phyloP scores from a whole-genome alignment of 352 stramenopile genomes.

The Globisporangium abappressorium region DNA sequence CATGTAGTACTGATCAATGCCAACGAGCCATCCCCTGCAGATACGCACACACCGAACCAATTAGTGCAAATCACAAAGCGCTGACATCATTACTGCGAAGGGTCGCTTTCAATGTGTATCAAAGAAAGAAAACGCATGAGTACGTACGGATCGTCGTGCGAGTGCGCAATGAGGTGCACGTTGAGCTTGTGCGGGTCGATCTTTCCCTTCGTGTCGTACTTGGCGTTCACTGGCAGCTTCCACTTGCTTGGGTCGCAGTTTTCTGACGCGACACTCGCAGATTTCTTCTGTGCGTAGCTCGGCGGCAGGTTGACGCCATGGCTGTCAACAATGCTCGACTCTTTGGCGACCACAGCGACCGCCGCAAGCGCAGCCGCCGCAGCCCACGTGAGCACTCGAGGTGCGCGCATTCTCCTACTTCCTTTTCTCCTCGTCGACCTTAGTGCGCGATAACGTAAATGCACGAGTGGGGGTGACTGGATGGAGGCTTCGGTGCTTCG shows the following conservation, averaged over 20 bases:
- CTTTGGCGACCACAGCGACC: slow-evolving; percentile 6
- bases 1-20: slow-evolving; percentile 97
- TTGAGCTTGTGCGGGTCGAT: slow-evolving; percentile 85
- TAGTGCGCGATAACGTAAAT: background rate
- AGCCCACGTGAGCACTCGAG: slow-evolving; percentile 10
- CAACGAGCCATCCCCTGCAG: slow-evolving; percentile 91
- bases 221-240: slow-evolving; percentile 51
- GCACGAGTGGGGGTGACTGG: background rate
- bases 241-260: slow-evolving; percentile 64
- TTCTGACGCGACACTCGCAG: background rate
- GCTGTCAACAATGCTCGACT: slow-evolving; percentile 11
- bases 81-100: background rate
- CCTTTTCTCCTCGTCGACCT: background rate
- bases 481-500: background rate
- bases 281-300: background rate
- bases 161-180: slow-evolving; percentile 96
- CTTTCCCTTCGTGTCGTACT: slow-evolving; percentile 63
- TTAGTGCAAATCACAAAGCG: background rate
- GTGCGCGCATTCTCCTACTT: slow-evolving; percentile 13
- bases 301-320: slow-evolving; percentile 10
- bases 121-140: background rate
- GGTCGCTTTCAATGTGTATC: background rate
- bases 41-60: background rate
- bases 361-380: slow-evolving; percentile 11
- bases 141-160: slow-evolving; percentile 91